Base-by-base conservation (phyloP, 2,329 filamentous ascomycete genomes). In the Neobulgaria alba region DNA sequence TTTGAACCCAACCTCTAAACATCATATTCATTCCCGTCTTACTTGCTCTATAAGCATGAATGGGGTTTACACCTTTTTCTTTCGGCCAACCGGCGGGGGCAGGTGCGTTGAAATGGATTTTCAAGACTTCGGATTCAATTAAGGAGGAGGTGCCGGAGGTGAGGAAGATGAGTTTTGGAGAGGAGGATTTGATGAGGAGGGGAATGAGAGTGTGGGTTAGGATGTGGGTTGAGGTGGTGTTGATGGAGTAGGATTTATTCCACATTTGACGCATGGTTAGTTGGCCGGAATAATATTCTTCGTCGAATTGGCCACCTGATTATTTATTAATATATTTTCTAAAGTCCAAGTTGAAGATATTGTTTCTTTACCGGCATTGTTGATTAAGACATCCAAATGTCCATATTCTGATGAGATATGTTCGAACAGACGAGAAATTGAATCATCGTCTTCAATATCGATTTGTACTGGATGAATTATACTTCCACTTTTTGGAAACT, bases 21-120 rank as follows among this genome's bases (percentile, higher is more conserved):
- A 71, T 43, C 68, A 71, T 71, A 46, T 71, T 71, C 41, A 72
- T 49, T 0, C 62, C 67, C 2, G 61, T 62, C 53, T 72, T 71
- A 16, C 55, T 51, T 18, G 55, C 56, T 3, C 67, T 61, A 44
- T 72, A 71, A 2, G 57, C 54, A 3, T 56, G 43, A 1, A 53
- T 35, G 8, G 52, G 41, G 36, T 21, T 42, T 12, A 26, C 23
- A n/a, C n/a, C n/a, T 8, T 39, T 38, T 8, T 50, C 29, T 52
- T 69, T 67, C 2, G 65, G 66, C 68, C 67, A 68, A 4, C 66
- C 66, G 2, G 49, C 49, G n/a, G 41, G 5, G 38, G 46, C 44
- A 49, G 48, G 10, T 45, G 45, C 21, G 38, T 57, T 59, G 5
- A 51, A 39, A 5, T 23, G 12, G 2, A 51, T 10, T 4, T 33